Evolutionary conservation across 768 basidiomycete genomes (phyloP).

Genomic region (Pleurotus platypus): DNA sequence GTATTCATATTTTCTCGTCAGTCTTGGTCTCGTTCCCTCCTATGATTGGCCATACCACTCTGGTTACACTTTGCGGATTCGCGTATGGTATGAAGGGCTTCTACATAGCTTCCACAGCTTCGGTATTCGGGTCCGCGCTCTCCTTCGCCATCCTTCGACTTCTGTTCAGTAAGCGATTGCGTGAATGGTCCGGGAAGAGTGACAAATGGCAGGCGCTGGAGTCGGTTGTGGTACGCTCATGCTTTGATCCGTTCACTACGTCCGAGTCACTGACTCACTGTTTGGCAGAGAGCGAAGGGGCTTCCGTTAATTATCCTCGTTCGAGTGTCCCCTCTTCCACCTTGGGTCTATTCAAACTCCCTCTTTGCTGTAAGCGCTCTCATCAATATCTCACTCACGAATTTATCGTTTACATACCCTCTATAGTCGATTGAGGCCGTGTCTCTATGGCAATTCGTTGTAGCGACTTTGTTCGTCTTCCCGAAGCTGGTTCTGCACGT

Average conservation of each 20-base stretch:
- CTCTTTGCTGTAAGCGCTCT: conserved; percentile 63
- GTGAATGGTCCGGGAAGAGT: conserved; percentile 56
- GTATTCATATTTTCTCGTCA: conserved; percentile 15
- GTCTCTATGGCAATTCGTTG: conserved; percentile 67
- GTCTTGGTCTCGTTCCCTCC: conserved; percentile 56
- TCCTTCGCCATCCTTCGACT: conserved; percentile 60
- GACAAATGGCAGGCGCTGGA: conserved; percentile 79
- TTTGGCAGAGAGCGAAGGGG: conserved; percentile 61
- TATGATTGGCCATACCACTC: conserved; percentile 64
- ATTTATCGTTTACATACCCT: background rate
- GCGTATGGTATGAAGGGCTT: conserved; percentile 81
- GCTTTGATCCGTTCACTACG: background rate
- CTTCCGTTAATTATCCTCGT: conserved; percentile 80
- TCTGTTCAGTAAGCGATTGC: conserved; percentile 53
- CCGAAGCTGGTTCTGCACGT: conserved; percentile 73
- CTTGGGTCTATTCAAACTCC: conserved; percentile 84
- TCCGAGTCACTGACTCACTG: background rate
- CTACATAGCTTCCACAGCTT: conserved; percentile 56
- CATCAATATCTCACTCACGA: background rate
- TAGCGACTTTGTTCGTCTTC: conserved; percentile 67
- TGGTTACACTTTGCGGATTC: conserved; percentile 71
- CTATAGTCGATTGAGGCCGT: conserved; percentile 70
- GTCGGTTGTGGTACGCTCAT: conserved; percentile 59
- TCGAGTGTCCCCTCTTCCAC: conserved; percentile 78
- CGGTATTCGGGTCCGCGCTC: conserved; percentile 59